Evolutionary conservation across 2,329 filamentous ascomycete genomes (phyloP).

Genomic region (Xylariaceae sp.): DNA sequence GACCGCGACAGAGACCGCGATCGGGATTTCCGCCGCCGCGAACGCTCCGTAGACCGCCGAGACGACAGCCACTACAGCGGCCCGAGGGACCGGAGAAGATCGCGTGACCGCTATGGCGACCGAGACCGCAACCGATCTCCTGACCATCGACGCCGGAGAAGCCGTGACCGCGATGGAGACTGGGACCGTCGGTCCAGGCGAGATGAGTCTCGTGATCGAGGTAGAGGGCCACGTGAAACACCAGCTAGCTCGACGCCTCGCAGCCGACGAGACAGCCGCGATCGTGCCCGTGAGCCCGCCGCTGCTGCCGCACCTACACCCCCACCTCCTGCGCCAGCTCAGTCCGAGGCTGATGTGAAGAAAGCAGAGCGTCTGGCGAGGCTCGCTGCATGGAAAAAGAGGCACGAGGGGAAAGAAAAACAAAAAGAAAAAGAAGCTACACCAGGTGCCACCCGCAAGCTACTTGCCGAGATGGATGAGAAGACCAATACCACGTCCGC

Average conservation of each 20-base stretch:
- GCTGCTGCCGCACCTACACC: conserved; percentile 50
- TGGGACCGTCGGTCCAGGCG: conserved; percentile 59
- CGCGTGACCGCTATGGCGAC: conserved; percentile 56
- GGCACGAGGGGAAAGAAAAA: conserved; percentile 63
- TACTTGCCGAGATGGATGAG: conserved; percentile 70
- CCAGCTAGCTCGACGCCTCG: conserved; percentile 67
- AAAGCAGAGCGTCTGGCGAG: conserved; percentile 78
- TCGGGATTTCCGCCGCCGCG: conserved; percentile 62
- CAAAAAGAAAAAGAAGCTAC: conserved; percentile 69
- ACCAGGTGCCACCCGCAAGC: conserved; percentile 60
- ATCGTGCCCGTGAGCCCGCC: conserved; percentile 39
- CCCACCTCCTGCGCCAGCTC: conserved; percentile 42
- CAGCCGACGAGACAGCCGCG: conserved; percentile 60
- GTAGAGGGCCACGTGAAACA: conserved; percentile 61
- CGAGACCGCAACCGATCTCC: conserved; percentile 51
- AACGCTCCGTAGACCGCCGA: conserved; percentile 65
- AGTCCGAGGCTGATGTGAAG: conserved; percentile 64
- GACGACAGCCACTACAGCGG: conserved; percentile 55
- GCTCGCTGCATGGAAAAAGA: conserved; percentile 88
- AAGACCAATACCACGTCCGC: conserved; percentile 51
- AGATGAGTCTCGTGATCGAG: conserved; percentile 69
- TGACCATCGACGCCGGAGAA: conserved; percentile 54
- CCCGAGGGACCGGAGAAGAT: conserved; percentile 62
- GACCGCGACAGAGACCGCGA: conserved; percentile 41
- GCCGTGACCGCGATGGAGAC: conserved; percentile 54